phyloP scores from a whole-genome alignment of 495 filamentous ascomycete species.

The Podospora australis region DNA sequence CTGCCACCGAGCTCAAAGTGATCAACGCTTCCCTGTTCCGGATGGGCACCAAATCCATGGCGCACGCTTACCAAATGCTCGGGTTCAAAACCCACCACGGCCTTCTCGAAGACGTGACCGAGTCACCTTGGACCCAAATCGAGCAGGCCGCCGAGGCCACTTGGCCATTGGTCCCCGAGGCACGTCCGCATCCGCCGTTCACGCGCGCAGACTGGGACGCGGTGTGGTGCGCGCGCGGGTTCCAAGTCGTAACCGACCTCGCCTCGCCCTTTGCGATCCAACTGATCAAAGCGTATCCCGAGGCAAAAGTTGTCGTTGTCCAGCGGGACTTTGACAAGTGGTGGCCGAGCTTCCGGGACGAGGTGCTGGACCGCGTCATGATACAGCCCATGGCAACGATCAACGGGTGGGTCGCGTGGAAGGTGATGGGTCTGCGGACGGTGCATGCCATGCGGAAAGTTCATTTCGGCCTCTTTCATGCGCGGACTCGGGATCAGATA shows the following conservation, averaged over 20 bases:
- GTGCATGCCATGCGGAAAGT: conserved; percentile 8
- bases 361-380: conserved; percentile 6
- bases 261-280: conserved; percentile 30
- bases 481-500: conserved; percentile 17
- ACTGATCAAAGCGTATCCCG: conserved; percentile 39
- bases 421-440: conserved; percentile 2
- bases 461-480: conserved; percentile 15
- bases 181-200: conserved; percentile 6
- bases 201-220: conserved; percentile 35
- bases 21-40: conserved; percentile 10
- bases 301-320: conserved; percentile 40
- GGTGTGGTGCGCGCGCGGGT: conserved; percentile 32
- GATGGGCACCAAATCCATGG: conserved; percentile 19
- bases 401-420: background rate
- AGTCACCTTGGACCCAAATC: conserved; percentile 13
- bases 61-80: conserved; percentile 14
- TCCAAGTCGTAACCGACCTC: conserved; percentile 34
- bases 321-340: conserved; percentile 31
- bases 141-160: conserved; percentile 21
- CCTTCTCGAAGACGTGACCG: conserved; percentile 1
- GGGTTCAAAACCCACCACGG: conserved; percentile 20
- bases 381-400: background rate
- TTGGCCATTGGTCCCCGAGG: conserved; percentile 11
- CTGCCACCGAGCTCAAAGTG: background rate
- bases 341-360: conserved; percentile 25